These are phyloP conservation scores for Tuber calosporum DNA, from an alignment of 495 filamentous ascomycete species.

Conservation along the genomic window DNA sequence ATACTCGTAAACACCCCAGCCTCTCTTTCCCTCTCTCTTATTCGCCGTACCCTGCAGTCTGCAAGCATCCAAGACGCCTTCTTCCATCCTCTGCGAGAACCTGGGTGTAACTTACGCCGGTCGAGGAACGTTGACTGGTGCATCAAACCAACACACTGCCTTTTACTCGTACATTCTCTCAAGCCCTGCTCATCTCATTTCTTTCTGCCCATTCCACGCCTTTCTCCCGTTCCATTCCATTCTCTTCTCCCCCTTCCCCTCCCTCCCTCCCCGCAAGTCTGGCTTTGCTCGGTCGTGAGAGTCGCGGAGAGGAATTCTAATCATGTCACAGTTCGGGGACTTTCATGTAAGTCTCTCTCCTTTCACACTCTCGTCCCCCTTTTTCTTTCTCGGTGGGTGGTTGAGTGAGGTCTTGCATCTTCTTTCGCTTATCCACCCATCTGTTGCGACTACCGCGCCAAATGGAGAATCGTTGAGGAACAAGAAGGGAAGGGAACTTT, in stretches of 20 bases:
- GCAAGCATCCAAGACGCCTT: background rate
- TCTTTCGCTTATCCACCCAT: background rate
- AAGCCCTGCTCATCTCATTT: slow-evolving; percentile 3
- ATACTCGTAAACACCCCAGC: background rate
- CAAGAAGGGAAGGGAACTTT: background rate
- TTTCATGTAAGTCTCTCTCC: slow-evolving; percentile 63
- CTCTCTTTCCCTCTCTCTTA: background rate
- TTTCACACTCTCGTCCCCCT: background rate
- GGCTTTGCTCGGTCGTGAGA: slow-evolving; percentile 21
- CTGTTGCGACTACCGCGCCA: background rate
- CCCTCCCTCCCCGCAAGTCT: slow-evolving; percentile 16
- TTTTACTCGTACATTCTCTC: background rate
- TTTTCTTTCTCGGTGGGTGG: slow-evolving; percentile 9
- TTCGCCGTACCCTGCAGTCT: background rate
- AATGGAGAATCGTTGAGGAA: background rate
- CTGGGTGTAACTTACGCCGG: background rate
- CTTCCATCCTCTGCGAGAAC: background rate
- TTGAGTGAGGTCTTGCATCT: slow-evolving; percentile 7
- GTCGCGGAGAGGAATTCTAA: slow-evolving; percentile 32
- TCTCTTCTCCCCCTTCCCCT: slow-evolving; percentile 12
- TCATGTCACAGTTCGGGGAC: slow-evolving; percentile 68
- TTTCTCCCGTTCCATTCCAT: slow-evolving; percentile 17
- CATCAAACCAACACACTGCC: background rate
- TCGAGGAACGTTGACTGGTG: slow-evolving; percentile 1
- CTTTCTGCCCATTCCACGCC: background rate